Evolutionary conservation across 352 stramenopile species (phyloP).

Genomic region (Phytopythium aichiense): DNA sequence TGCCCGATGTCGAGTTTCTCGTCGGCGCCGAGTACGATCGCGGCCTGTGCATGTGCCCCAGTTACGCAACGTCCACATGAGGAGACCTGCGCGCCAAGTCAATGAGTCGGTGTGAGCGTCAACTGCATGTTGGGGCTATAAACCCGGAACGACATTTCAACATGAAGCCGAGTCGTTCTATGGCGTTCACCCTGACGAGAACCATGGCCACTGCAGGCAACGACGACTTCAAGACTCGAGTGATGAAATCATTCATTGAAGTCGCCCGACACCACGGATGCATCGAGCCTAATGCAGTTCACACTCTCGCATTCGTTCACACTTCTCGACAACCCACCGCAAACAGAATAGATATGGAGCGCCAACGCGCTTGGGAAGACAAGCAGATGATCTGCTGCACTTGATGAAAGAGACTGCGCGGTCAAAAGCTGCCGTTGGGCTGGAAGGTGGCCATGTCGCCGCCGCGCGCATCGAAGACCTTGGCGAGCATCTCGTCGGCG

Average conservation of each 20-base stretch:
- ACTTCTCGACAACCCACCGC: neutral
- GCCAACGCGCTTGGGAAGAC: neutral
- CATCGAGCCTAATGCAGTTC: too few relatives aligned
- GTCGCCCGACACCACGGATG: too few relatives aligned
- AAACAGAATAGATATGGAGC: neutral
- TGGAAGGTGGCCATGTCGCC: constrained; percentile 63
- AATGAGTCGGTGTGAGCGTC: neutral
- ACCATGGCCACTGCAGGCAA: neutral
- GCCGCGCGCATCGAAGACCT: constrained; percentile 59
- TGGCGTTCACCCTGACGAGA: neutral
- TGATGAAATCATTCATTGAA: too few relatives aligned
- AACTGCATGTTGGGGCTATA: neutral
- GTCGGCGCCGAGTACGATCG: constrained; percentile 85
- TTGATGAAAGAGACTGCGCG: neutral
- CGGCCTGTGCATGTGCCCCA: constrained; percentile 75
- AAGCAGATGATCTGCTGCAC: too few relatives aligned
- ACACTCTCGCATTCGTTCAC: neutral
- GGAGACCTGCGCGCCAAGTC: neutral
- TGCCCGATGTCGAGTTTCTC: constrained; percentile 78
- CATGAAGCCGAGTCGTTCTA: neutral
- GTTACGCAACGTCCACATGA: constrained; percentile 61
- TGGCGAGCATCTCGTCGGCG: constrained; percentile 57
- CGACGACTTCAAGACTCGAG: too few relatives aligned
- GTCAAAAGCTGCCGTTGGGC: constrained; percentile 55
- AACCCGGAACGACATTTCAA: neutral